phyloP scores from a whole-genome alignment of 768 basidiomycete species.

The Hypholoma sublateritium region DNA sequence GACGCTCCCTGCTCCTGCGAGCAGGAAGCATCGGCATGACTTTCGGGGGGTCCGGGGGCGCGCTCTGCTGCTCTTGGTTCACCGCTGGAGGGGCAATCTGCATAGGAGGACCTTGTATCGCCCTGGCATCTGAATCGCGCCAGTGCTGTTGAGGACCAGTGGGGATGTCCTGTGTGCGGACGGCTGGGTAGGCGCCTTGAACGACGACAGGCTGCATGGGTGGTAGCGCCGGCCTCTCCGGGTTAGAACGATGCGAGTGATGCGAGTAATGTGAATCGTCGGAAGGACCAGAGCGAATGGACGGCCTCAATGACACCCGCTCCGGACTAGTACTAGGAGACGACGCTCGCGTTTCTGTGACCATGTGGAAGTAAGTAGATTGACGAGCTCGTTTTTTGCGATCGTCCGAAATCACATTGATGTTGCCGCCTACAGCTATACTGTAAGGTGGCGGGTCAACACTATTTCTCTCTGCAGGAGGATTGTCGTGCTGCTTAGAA shows the following conservation, averaged over 20 bases:
- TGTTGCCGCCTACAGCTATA: background rate
- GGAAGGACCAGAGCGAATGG: background rate
- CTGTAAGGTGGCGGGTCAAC: slow-evolving; percentile 14
- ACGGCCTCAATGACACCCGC: background rate
- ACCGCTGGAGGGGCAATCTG: background rate
- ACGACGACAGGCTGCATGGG: background rate
- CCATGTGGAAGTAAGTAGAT: background rate
- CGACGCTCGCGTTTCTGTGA: slow-evolving; percentile 6
- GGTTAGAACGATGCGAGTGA: background rate
- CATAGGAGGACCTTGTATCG: background rate
- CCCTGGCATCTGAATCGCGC: background rate
- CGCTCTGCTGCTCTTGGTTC: background rate
- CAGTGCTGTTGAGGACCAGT: background rate
- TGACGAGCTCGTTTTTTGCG: slow-evolving; percentile 1
- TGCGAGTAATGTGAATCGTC: background rate
- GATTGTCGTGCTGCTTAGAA: background rate
- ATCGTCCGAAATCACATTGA: background rate
- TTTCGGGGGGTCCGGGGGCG: background rate
- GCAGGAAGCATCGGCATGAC: background rate
- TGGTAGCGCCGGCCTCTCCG: background rate
- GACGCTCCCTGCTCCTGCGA: slow-evolving; percentile 6
- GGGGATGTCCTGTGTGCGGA: background rate
- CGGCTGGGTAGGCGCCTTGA: background rate
- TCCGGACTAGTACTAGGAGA: slow-evolving; percentile 6
- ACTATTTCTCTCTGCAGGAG: background rate